Conservation (phyloP, 768 basidiomycete species). For the Saitozyma podzolica region DNA sequence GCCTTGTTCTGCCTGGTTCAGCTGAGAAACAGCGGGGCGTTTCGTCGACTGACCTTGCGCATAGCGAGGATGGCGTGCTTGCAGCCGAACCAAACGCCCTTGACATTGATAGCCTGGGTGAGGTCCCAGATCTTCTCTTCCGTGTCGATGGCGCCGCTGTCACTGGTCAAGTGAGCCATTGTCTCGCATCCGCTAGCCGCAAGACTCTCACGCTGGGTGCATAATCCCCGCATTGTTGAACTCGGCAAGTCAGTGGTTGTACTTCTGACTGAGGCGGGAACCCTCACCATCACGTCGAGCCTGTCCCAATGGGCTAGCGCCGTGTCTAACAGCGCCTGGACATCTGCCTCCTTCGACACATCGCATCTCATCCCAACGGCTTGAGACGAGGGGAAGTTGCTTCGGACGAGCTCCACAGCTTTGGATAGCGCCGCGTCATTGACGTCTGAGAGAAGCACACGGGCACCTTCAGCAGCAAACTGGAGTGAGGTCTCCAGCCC, state of each 20-base stretch:
- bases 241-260: constrained; percentile 53
- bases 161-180: constrained; percentile 49
- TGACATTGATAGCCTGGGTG: constrained; percentile 79
- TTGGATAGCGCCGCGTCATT: constrained; percentile 73
- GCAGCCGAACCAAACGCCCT: constrained; percentile 99
- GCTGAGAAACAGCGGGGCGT: background rate
- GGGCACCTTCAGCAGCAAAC: constrained; percentile 93
- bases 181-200: no score
- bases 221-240: constrained; percentile 98
- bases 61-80: constrained; percentile 97
- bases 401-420: constrained; percentile 63
- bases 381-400: constrained; percentile 61
- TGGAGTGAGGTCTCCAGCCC: constrained; percentile 93
- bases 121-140: constrained; percentile 88
- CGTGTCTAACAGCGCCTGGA: constrained; percentile 75
- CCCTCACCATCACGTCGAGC: constrained; percentile 84
- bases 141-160: constrained; percentile 93
- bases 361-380: constrained; percentile 72
- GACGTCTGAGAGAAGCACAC: constrained; percentile 84
- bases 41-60: constrained; percentile 60
- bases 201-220: constrained; percentile 65
- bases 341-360: constrained; percentile 81
- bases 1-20: constrained; percentile 63
- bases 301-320: constrained; percentile 86
- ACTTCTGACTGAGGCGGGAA: background rate